Base-by-base conservation (phyloP, 129 eudicot genomes). In the Arctium minus region DNA sequence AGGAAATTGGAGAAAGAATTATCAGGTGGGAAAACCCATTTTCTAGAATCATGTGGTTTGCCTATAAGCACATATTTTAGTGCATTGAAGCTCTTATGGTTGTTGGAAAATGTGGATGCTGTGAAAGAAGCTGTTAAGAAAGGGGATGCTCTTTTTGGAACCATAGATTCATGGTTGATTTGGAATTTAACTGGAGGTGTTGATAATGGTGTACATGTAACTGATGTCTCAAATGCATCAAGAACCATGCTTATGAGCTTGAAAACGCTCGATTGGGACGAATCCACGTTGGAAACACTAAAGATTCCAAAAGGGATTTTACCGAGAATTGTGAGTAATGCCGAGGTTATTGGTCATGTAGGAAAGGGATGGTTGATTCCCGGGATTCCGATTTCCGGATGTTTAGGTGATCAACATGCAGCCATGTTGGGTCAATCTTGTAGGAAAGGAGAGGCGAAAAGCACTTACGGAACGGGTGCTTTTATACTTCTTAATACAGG, bases 351-450 rank as follows among this genome's bases (percentile, higher is more conserved):
- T 8, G 99, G 98, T 22, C 74, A 89, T 27, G 76, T 93, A 30
- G 85, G 90, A 44, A 90, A 88, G 33, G 98, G 93, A 39, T 96
- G 99, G 99, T 90, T 94, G 12, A 80, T 89, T 80, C 77, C 94
- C 0, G 98, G 99, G 9, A 86, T 96, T 56, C 98, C 99, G 0
- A 93, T 96, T 74, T 89, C 98, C 2, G 99, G 99, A 32, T 93
- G 99, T 87, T 91, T 96, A 31, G 99, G 99, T 29, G 99, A 96
- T 83, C 99, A 96, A 46, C 99, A 96, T 56, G 99, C 99, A 3
- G 99, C 99, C 6, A 96, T 93, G 99, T 69, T 96, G 76, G 99
- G 99, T 2, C 99, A 96, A 81, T 89, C 97, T 31, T 96, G 99
- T 78, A 84, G 87, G 36, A 96, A 90, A 73, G 99, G 99, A 0